Base-by-base conservation (phyloP, 257 asterid species). In the Scutellaria galericulata region DNA sequence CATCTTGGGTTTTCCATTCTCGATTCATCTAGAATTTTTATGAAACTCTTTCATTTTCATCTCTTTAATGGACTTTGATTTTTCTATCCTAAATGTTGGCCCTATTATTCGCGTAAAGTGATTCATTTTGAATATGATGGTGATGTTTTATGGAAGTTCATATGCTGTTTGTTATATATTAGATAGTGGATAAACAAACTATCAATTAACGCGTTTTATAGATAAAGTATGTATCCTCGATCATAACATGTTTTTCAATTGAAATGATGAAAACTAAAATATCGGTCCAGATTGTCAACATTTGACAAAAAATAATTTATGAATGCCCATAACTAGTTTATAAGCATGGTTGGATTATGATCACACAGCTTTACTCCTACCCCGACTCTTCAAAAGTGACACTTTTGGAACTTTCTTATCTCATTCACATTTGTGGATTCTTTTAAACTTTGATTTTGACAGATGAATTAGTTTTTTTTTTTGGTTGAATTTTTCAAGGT, bases 301-400 rank as follows among this genome's bases (percentile, higher is more conserved):
- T 46, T 54, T 62, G 76, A 70, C 74, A 76, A 62, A 10, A 75
- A 60, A 22, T 15, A 22, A 42, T 5, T 42, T 66, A 51, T 5
- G 70, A 70, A 3, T 0, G 63, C 59, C 66, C 75, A 68, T 40
- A 61, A 68, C 44, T 61, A 50, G 60, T 35, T 66, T 60, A 40
- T 58, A 40, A 57, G 46, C 4, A 40, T 45, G 9, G 52, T 24
- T 51, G 47, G 55, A 77, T 77, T 42, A 55, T 18, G 55, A 77
- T 55, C 22, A 54, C 8, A 60, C 15, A 52, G 31, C 37, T 68
- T 46, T 64, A 15, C 18, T 71, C 70, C 73, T 56, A 71, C 27
- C 7, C 51, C 64, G 40, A 71, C 70, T 71, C 70, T 77, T 72
- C 18, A 50, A 78, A 44, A 56, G 71, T 20, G 82, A 78, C 77